A percentile compares a stretch with the other conserved stretches of the same genome.
Evolutionary conservation across 2,329 filamentous ascomycete species (phyloP).

Genomic region (Fusarium sp.): DNA sequence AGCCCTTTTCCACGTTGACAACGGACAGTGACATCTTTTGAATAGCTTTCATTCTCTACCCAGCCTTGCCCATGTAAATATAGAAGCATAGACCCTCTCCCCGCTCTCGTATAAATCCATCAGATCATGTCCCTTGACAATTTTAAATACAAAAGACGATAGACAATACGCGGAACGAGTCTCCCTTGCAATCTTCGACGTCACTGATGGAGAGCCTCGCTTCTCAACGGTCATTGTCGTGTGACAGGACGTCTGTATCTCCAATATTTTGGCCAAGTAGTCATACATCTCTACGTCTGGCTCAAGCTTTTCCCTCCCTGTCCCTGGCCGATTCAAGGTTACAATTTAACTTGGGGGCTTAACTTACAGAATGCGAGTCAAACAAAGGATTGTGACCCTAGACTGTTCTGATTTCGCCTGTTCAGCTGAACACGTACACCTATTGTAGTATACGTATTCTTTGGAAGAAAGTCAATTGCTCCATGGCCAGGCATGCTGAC

Average conservation of each 20-base stretch:
- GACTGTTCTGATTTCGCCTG: background rate
- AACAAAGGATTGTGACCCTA: background rate
- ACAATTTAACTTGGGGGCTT: background rate
- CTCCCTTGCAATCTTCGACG: constrained; percentile 27
- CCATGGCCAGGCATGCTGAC: constrained; percentile 7
- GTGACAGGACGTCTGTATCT: constrained; percentile 17
- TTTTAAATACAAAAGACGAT: constrained; percentile 21
- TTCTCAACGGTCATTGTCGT: constrained; percentile 14
- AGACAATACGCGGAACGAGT: constrained; percentile 4
- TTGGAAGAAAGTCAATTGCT: constrained; percentile 11
- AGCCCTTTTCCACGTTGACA: background rate
- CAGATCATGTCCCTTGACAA: constrained; percentile 43
- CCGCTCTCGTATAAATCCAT: constrained; percentile 29
- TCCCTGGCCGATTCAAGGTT: constrained; percentile 20
- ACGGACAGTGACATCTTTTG: constrained; percentile 20
- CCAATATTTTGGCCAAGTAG: constrained; percentile 23
- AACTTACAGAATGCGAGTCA: background rate
- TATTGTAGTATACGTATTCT: constrained; percentile 10
- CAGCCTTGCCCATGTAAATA: constrained; percentile 22
- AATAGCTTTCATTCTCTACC: constrained; percentile 27
- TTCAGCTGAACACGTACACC: constrained; percentile 27
- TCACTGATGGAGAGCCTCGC: constrained; percentile 21
- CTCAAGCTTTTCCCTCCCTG: constrained; percentile 1
- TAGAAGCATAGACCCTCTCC: constrained; percentile 19
- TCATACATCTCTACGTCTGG: constrained; percentile 1